Base-by-base conservation (phyloP, 1,139 yeast species). In the Diutina ranongensis region DNA sequence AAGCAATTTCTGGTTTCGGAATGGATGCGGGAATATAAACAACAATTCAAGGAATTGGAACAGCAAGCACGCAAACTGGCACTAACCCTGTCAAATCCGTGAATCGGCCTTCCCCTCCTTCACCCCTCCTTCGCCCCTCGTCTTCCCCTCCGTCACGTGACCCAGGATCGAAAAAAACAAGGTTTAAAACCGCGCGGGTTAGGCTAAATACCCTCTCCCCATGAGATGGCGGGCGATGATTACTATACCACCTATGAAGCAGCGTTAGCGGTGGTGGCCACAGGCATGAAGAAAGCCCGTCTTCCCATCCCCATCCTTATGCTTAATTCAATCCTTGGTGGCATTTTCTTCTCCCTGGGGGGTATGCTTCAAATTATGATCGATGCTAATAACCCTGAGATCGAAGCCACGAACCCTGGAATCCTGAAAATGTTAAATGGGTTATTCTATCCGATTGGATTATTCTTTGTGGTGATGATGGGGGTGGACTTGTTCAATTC, bases 221-320 rank as follows among this genome's bases (percentile, higher is more conserved):
- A 35, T 13, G 38, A 19, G n/a, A 35, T 35, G 40, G 40, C 40
- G 8, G 40, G 40, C 10, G 42, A 38, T 25, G 42, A 38, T 35
- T 83, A 81, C 56, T 68, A 81, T 46, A 77, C 87, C 5, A 84
- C 89, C 9, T 78, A 83, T 59, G 94, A 83, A 54, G 80, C 92
- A 1, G 92, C 92, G 1, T 60, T 83, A 46, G 92, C 92, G 0
- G 82, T 82, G 45, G 88, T 83, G 31, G 94, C 94, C 7, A 83
- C 92, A 0, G 71, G 86, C 2, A 83, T 83, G 92, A 83, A 83
- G 58, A 83, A 83, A 56, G 75, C 89, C 2, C 69, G 94, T 56
- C 69, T 82, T 21, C 70, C 78, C 48, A 52, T 78, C 4, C 80
- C 78, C 49, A 70, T 79, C 1, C 59, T 83, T 27, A 52, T 77